Evolutionary conservation across 768 basidiomycete genomes (phyloP), one percentile per base, ranked within the genome.

Genomic region (Agaricus subrufescens): DNA sequence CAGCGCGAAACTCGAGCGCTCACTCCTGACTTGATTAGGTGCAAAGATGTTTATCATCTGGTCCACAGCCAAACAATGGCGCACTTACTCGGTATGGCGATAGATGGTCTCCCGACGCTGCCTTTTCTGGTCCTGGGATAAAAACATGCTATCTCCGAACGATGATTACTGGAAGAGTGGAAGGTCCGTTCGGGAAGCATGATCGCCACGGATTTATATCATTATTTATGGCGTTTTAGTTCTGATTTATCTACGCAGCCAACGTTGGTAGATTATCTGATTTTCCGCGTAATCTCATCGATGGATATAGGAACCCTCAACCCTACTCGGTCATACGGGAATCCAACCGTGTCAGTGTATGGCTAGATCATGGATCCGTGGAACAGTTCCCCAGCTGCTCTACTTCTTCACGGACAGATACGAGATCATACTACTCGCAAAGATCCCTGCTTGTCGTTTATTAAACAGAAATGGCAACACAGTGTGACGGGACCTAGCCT

Each of bases 61-160:
- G 47, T n/a, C 50, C n/a, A 4, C 11, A 11, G 25, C 26, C 37
- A 56, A 56, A 50, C 37, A 56, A 45, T 37, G 55, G 48, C 55
- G 55, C 40, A 34, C 55, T 50, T 56, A 56, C 55, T 56, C 42
- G 40, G 44, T 48, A 34, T 55, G 54, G 46, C 43, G 44, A 19
- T 56, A 26, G 10, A 44, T 43, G 26, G 34, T 46, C 14, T 48
- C 45, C 9, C 42, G 54, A 26, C 46, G 37, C 14, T 54, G 45
- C 37, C 31, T 50, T 44, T 49, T 50, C 47, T 30, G 46, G 29
- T 56, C 48, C 44, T 50, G 48, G 15, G 49, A 50, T 30, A 39
- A 38, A 11, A 50, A 19, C 49, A 56, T 56, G 25, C 31, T n/a
- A 37, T 26, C 46, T 19, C 40, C 55, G 55, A 39, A 40, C 23